A percentile compares a stretch with the other conserved stretches of the same genome.
phyloP scores from a whole-genome alignment of 2,329 filamentous ascomycete species.

The Fusarium incarnatum region DNA sequence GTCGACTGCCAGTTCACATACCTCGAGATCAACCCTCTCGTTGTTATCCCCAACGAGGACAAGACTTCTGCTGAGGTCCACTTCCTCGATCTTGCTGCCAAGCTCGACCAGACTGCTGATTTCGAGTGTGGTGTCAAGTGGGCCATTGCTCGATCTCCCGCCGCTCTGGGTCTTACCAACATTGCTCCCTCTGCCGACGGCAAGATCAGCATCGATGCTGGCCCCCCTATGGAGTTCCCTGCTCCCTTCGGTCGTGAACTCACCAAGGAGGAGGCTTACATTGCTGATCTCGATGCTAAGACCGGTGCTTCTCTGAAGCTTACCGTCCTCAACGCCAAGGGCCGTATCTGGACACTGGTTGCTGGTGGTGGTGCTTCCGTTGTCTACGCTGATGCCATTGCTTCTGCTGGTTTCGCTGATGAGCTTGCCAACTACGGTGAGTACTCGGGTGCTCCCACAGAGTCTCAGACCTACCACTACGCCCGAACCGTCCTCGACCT shows the following conservation, averaged over 20 bases:
- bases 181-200: conserved; percentile 70
- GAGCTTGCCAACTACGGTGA: conserved; percentile 99
- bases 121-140: conserved; percentile 99
- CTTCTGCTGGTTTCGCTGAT: conserved; percentile 91
- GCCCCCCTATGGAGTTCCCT: conserved; percentile 98
- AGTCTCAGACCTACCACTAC: conserved; percentile 99
- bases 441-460: conserved; percentile 98
- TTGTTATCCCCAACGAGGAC: conserved; percentile 94
- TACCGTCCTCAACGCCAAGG: conserved; percentile 90
- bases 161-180: conserved; percentile 84
- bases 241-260: conserved; percentile 98
- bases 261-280: conserved; percentile 99
- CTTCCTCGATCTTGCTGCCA: conserved; percentile 98
- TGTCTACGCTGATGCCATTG: conserved; percentile 98
- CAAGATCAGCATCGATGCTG: conserved; percentile 94
- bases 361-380: conserved; percentile 99
- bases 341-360: conserved; percentile 97
- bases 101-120: conserved; percentile 98
- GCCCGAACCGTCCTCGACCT: conserved; percentile 96
- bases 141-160: conserved; percentile 93
- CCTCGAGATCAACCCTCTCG: conserved; percentile 99
- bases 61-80: conserved; percentile 93
- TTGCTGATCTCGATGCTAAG: conserved; percentile 98
- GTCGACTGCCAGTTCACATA: conserved; percentile 99
- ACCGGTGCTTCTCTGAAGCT: conserved; percentile 99